Base-by-base conservation (phyloP, 306 rosid genomes). In the Gillenia trifoliata region DNA sequence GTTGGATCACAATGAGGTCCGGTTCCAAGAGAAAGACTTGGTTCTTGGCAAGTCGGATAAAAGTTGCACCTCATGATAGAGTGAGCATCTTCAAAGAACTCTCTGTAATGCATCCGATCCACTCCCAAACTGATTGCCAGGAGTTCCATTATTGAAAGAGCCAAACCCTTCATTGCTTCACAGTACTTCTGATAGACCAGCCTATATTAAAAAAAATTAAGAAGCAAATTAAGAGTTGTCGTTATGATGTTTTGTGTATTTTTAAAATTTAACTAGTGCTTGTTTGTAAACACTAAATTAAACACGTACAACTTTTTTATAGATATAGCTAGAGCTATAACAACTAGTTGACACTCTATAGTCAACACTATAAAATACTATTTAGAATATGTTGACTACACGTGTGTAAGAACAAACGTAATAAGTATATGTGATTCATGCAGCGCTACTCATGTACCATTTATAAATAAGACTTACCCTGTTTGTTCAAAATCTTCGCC, bases 1-100 rank as follows among this genome's bases (percentile, higher is more conserved):
- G 94, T 93, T 22, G 41, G 96, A 73, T 91, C 98, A 43, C 96
- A 85, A 52, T 93, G 98, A 3, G 98, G 93, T 28, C 97, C 97
- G 0, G 95, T 89, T 9, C 98, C 97, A 11, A 90, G 84, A 3
- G 88, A 75, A 22, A 75, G 81, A 16, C 34, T 73, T 11, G 95
- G 93, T 38, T 86, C 64, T 19, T 74, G 28, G 78, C 97, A 90
- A 41, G 34, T 16, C 43, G 97, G 98, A 79, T 93, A 71, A 83
- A 78, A 38, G 84, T 93, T 93, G 80, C 89, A 87, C 81, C 98
- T 85, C 89, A 90, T 79, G 25, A 93, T 87, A 5, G 92, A 85
- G 65, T 66, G 77, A 6, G 83, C 88, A 26, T 89, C 95, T 55
- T 84, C 83, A 52, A 92, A 92, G 73, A 86, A 80, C 9, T 38